Base-by-base conservation (phyloP, 2,329 filamentous ascomycete genomes). In the Fusarium nodosum region DNA sequence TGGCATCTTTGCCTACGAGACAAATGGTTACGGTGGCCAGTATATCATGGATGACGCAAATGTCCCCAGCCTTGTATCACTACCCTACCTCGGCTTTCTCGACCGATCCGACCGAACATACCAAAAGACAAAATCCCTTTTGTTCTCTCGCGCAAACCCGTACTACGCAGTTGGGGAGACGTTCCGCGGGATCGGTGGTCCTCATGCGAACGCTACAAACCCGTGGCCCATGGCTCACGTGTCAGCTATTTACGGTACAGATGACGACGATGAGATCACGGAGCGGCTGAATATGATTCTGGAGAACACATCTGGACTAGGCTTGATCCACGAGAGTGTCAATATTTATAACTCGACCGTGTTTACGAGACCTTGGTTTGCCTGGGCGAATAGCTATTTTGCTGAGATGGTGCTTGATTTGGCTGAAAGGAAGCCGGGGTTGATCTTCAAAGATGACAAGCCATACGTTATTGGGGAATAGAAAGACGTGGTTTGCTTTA, bases 1-100 rank as follows among this genome's bases (percentile, higher is more conserved):
- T 2, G 64, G 64, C 0, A 42, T 67, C 0, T 67, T 67, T 10
- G 64, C 64, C 5, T 67, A 67, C 0, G 64, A 67, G 11, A 67
- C 63, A 2, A 67, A 67, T 7, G 64, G 64, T 0, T 67, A 67
- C 0, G 64, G 64, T 5, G 64, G 64, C 0, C 64, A 67, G 22
- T 67, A 67, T 30, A 67, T 67, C n/a, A 67, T 67, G 64, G 64
- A 67, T 11, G 64, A 67, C 2, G 64, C 64, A 2, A 67, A 67
- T 7, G 64, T 67, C 2, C 64, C 64, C 1, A 67, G 64, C 0
- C 57, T 67, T 0, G 48, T 67, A 4, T 67, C 64, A 0, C 26
- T 67, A 0, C 64, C 64, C 1, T 67, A 67, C 4, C 8, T 67
- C 3, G 64, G 64, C 2, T 67, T 67, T 7, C 52, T 67, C 20